These are phyloP conservation scores for Fusarium falciforme DNA, from an alignment of 2,329 filamentous ascomycete species.

Conservation along the genomic window DNA sequence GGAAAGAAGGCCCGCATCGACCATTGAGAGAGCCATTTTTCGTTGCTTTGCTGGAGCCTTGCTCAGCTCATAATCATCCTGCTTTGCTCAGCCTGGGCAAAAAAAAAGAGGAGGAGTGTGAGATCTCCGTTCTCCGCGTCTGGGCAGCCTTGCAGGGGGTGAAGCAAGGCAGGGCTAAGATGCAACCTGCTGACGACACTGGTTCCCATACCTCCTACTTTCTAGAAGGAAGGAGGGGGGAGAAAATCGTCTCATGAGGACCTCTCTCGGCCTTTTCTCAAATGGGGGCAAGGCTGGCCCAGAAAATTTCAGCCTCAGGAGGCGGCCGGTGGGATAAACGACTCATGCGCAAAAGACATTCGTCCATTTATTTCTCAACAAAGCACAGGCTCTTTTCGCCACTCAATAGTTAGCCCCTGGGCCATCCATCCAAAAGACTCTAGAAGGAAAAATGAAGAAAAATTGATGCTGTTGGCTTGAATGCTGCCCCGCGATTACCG, in stretches of 20 bases:
- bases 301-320: conserved; percentile 2
- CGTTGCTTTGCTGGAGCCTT: not conserved
- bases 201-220: not conserved
- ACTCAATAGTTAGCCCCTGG: conserved; percentile 24
- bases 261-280: not conserved
- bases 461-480: not conserved
- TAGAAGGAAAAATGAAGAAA: not conserved
- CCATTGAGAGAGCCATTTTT: conserved; percentile 9
- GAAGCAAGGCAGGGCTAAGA: conserved; percentile 22
- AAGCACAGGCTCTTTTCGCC: conserved; percentile 8
- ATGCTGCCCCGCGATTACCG: conserved; percentile 32
- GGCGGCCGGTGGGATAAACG: not conserved
- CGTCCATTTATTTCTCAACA: not conserved
- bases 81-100: not conserved
- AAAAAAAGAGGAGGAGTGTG: not conserved
- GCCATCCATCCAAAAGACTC: conserved; percentile 6
- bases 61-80: not conserved
- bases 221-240: conserved; percentile 12
- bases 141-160: conserved; percentile 33
- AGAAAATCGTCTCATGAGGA: not conserved
- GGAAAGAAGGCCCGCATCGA: not conserved
- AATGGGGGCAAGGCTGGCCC: conserved; percentile 1
- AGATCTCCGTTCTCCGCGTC: not conserved
- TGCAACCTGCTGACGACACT: conserved; percentile 35
- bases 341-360: conserved; percentile 12